Evolutionary conservation across 768 basidiomycete species (phyloP), one percentile per base, ranked within the genome.

Genomic region (Lactifluus pinguis): DNA sequence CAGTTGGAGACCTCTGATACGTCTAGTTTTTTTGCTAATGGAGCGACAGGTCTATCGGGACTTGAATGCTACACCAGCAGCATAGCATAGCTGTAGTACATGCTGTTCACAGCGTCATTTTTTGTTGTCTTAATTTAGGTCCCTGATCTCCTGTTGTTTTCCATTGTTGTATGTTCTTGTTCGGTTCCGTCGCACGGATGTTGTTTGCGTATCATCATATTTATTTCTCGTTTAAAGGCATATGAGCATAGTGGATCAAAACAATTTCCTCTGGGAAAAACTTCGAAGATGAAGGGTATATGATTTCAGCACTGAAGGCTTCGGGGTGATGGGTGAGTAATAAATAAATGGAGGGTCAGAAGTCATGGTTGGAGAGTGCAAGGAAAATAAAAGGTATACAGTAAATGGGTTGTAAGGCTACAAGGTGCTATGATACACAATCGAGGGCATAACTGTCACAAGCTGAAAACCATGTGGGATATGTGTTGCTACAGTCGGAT

Each of bases 21-120:
- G 59, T 48, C 5, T 55, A 7, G n/a, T 49, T 29, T 3, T 59
- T 25, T n/a, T 9, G n/a, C 30, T 60, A n/a, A 48, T 5, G 29
- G 29, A 29, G 49, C 29, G 36, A 9, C 42, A 81, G 79, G 75
- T 81, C 34, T 81, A 73, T 67, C 75, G 75, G 50, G 79, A 80
- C 67, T 75, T 76, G 7, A 67, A 75, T 36, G 69, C 68, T 13
- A 63, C 59, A 4, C 67, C 68, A 55, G 75, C 76, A 4, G 65
- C 65, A 48, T 69, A 66, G 48, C 34, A 15, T 25, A 25, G 14
- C 7, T 25, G 2, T 19, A 13, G 17, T 6, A 53, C 41, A 4
- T 14, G 29, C 15, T 4, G 14, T 49, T 49, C 6, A 17, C 25
- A 6, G 45, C 6, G 38, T 6, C 19, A 6, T 14, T 30, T 49